phyloP scores from a whole-genome alignment of 495 filamentous ascomycete genomes.

The Talaromyces thailandensis region DNA sequence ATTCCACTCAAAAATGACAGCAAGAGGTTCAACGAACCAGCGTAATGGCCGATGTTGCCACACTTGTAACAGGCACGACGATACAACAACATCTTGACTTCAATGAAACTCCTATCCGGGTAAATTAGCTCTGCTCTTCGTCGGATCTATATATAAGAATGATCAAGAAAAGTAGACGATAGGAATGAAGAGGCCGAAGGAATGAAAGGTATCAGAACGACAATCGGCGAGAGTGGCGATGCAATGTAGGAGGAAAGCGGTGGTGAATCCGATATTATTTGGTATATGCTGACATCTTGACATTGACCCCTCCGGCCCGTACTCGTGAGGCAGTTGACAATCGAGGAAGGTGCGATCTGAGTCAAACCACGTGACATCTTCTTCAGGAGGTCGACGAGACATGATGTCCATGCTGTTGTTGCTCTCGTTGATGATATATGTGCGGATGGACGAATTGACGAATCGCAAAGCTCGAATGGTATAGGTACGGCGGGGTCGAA shows the following conservation, averaged over 20 bases:
- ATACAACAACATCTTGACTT: constrained; percentile 80
- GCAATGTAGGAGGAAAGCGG: background rate
- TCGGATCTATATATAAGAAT: background rate
- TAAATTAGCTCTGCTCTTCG: background rate
- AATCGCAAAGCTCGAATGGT: background rate
- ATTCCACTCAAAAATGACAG: background rate
- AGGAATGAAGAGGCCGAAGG: background rate
- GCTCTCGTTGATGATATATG: background rate
- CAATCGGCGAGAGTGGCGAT: background rate
- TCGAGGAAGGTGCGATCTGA: background rate
- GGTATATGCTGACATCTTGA: background rate
- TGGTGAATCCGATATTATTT: background rate
- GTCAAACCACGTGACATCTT: background rate
- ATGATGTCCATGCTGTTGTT: background rate
- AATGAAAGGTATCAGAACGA: background rate
- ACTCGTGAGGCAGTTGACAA: background rate
- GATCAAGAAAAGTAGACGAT: background rate
- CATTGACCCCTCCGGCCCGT: background rate
- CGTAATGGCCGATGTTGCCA: constrained; percentile 98
- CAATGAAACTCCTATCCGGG: background rate
- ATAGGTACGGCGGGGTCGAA: background rate
- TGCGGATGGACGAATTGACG: background rate
- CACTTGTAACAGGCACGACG: constrained; percentile 99
- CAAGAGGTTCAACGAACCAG: constrained; percentile 49
- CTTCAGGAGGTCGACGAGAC: background rate